phyloP scores from a whole-genome alignment of 2,329 filamentous ascomycete genomes.

The Botrytis pseudocinerea region DNA sequence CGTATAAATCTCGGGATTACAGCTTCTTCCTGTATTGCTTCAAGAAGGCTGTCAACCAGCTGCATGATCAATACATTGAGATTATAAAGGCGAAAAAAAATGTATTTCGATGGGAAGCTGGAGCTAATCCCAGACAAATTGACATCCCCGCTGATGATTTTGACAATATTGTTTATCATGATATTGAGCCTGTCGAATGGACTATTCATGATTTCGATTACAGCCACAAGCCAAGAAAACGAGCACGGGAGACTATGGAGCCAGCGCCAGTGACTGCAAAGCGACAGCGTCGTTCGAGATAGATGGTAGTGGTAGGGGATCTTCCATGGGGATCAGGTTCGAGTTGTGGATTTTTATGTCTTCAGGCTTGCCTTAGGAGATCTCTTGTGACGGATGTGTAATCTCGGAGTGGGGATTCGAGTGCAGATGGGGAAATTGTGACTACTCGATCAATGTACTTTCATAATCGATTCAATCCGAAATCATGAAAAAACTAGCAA shows the following conservation, averaged over 20 bases:
- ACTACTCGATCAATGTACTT: not conserved
- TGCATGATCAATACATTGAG: not conserved
- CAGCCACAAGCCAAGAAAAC: not conserved
- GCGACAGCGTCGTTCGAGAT: not conserved
- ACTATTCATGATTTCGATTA: not conserved
- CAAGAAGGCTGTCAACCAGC: not conserved
- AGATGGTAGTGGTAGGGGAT: not conserved
- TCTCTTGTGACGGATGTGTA: not conserved
- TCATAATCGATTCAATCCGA: not conserved
- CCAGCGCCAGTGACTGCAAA: not conserved
- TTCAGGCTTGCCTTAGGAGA: not conserved
- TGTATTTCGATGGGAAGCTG: not conserved
- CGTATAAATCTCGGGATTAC: not conserved
- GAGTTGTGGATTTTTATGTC: not conserved
- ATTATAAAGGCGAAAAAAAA: slow-evolving; percentile 1
- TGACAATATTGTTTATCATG: not conserved
- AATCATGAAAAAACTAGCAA: rapidly evolving
- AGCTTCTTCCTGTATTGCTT: not conserved
- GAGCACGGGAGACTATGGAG: not conserved
- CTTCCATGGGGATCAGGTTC: too few species aligned
- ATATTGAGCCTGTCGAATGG: not conserved
- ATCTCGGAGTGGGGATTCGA: not conserved
- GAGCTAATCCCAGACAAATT: not conserved
- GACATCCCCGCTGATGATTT: not conserved
- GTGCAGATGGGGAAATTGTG: not conserved